Base-by-base conservation (phyloP, 2,329 filamentous ascomycete species). In the Colletotrichum brevisporum region DNA sequence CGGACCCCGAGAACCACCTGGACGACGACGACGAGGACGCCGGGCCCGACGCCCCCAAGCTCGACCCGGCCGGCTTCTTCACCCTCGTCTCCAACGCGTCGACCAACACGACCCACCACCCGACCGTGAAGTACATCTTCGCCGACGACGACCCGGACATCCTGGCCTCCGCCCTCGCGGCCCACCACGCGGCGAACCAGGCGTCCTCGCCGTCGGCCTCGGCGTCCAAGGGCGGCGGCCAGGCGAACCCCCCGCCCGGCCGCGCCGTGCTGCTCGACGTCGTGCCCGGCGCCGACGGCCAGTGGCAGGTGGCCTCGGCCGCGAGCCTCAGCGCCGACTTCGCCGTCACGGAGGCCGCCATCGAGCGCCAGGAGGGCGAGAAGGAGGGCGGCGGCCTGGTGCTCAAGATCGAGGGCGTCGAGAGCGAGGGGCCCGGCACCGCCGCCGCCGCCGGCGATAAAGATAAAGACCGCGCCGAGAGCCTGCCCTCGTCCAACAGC, bases 91-190 rank as follows among this genome's bases (percentile, higher is more conserved):
- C 93, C 76, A 94, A 97, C 79, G 82, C 87, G 12, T 87, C 89
- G n/a, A 91, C 89, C 9, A 87, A 89, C 74, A 89, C 93, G 53
- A 92, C 94, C 71, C 87, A 94, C 75, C 95, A 98, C 78, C 96
- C 95, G 1, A 90, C 89, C 61, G 90, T 97, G 1, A 94, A 95
- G 82, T 98, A 98, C 82, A 88, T 98, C 76, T 98, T 99, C 83
- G 89, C 89, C 74, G 95, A 98, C 79, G 96, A 98, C 80, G 94
- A 98, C 76, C 88, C 90, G 2, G 92, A 95, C 54, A 83, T 92
- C 52, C 84, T 97, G 45, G 92, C 92, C 1, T 86, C 89, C 45
- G 90, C 92, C 2, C 90, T 79, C 80, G 88, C 77, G 62, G 67
- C 73, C 12, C 71, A 73, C 54, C 75, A 78, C 71, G 71, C 75